These are phyloP conservation scores for Penicillium ochrochloron DNA, from an alignment of 495 filamentous ascomycete species.

Conservation along the genomic window DNA sequence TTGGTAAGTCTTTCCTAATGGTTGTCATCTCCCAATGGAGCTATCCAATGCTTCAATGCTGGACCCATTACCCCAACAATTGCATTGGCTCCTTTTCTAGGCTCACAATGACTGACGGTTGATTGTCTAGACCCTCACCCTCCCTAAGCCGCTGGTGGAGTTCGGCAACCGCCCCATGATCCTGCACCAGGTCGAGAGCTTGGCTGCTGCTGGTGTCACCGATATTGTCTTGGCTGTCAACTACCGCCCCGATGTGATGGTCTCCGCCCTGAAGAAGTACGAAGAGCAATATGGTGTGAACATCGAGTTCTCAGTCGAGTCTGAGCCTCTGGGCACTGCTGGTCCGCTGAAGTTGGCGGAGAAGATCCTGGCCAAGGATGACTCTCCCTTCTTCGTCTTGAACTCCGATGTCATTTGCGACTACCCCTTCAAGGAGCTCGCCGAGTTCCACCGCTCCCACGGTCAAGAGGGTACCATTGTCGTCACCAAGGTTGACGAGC, in stretches of 20 bases:
- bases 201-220: conserved; percentile 94
- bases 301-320: conserved; percentile 96
- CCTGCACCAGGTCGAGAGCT: conserved; percentile 92
- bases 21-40: conserved; percentile 17
- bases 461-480: conserved; percentile 98
- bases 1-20: conserved; percentile 69
- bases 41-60: conserved; percentile 18
- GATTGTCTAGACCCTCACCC: conserved; percentile 78
- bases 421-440: conserved; percentile 90
- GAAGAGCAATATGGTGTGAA: conserved; percentile 88
- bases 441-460: conserved; percentile 84
- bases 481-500: conserved; percentile 99
- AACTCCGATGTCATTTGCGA: conserved; percentile 99
- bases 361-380: conserved; percentile 89
- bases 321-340: conserved; percentile 93
- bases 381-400: conserved; percentile 96
- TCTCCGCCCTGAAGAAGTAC: conserved; percentile 78
- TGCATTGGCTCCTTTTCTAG: background rate
- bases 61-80: conserved; percentile 11
- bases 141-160: conserved; percentile 96
- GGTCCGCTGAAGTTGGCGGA: conserved; percentile 96
- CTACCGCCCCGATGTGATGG: conserved; percentile 98
- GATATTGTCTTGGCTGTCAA: conserved; percentile 98
- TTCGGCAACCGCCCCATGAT: conserved; percentile 99
- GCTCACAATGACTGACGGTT: background rate